Percentiles rank a stretch among this genome's conserved stretches.
phyloP scores from a whole-genome alignment of 768 basidiomycete species.

The Agaricus subrufescens region DNA sequence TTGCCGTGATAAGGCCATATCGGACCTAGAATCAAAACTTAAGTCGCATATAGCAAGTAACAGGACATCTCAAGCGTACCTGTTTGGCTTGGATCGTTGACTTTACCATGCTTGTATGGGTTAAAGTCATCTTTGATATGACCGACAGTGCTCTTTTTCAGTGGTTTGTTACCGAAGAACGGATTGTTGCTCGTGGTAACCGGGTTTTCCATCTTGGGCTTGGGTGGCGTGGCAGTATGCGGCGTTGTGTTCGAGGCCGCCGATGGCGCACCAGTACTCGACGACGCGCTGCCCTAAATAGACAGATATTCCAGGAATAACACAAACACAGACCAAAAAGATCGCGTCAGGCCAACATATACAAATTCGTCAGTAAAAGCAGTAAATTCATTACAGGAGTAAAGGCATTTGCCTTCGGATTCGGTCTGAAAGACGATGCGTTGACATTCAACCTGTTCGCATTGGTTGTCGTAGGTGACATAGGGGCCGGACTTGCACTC shows the following conservation, averaged over 20 bases:
- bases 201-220: slow-evolving; percentile 58
- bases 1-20: slow-evolving; percentile 91
- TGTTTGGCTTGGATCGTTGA: slow-evolving; percentile 68
- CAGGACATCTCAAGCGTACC: slow-evolving; percentile 42
- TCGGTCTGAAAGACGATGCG: slow-evolving; percentile 89
- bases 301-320: not conserved
- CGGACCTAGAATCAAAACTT: slow-evolving; percentile 41
- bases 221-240: slow-evolving; percentile 43
- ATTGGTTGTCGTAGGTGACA: slow-evolving; percentile 48
- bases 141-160: slow-evolving; percentile 72
- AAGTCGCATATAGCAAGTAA: not conserved
- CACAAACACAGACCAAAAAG: not conserved
- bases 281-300: slow-evolving; percentile 12
- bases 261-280: slow-evolving; percentile 44
- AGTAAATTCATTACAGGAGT: slow-evolving; percentile 49
- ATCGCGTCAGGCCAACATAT: not conserved
- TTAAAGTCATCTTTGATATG: slow-evolving; percentile 97
- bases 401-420: slow-evolving; percentile 72
- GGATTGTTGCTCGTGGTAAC: slow-evolving; percentile 52
- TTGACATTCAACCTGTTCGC: slow-evolving; percentile 76
- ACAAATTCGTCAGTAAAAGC: slow-evolving; percentile 18
- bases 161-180: slow-evolving; percentile 81
- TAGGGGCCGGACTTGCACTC: slow-evolving; percentile 21
- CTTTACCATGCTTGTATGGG: slow-evolving; percentile 87
- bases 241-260: slow-evolving; percentile 18